Percentiles rank a stretch among this genome's conserved stretches.
phyloP scores from a whole-genome alignment of 129 eudicot genomes.

The Tanacetum coccineum region DNA sequence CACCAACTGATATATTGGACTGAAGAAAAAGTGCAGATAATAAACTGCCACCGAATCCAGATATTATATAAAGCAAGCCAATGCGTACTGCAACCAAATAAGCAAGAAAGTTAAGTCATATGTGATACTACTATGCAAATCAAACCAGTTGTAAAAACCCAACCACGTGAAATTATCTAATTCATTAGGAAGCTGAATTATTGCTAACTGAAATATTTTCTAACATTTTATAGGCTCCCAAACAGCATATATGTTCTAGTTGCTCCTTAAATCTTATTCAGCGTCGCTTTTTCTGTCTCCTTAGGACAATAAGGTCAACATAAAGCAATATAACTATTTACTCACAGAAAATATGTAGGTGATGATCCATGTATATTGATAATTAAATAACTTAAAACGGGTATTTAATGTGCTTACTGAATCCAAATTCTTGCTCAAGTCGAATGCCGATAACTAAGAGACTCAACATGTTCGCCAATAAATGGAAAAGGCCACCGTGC shows the following conservation, averaged over 20 bases:
- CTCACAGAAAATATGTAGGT: background rate
- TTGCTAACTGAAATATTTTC: too few relatives aligned
- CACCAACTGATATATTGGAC: constrained; percentile 88
- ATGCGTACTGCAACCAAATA: constrained; percentile 55
- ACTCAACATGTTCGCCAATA: constrained; percentile 89
- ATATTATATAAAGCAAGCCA: constrained; percentile 68
- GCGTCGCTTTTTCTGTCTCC: background rate
- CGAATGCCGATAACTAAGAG: constrained; percentile 84
- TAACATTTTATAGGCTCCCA: background rate
- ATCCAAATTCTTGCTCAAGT: constrained; percentile 92
- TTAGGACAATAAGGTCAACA: too few relatives aligned
- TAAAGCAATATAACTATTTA: background rate
- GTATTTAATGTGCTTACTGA: constrained; percentile 47
- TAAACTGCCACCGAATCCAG: constrained; percentile 91
- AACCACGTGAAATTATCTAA: too few relatives aligned
- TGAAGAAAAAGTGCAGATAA: constrained; percentile 77
- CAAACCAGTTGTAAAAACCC: constrained; percentile 1
- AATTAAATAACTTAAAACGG: background rate
- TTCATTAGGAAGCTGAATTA: too few relatives aligned
- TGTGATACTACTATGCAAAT: background rate
- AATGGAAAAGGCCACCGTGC: constrained; percentile 90
- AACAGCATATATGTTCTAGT: too few relatives aligned
- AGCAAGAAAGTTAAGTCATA: constrained; percentile 3
- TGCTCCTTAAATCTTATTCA: too few relatives aligned
- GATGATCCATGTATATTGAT: constrained; percentile 14